Percentiles rank a stretch among this genome's conserved stretches.
phyloP scores from a whole-genome alignment of 306 rosid genomes.

The Rubus parviflorus region DNA sequence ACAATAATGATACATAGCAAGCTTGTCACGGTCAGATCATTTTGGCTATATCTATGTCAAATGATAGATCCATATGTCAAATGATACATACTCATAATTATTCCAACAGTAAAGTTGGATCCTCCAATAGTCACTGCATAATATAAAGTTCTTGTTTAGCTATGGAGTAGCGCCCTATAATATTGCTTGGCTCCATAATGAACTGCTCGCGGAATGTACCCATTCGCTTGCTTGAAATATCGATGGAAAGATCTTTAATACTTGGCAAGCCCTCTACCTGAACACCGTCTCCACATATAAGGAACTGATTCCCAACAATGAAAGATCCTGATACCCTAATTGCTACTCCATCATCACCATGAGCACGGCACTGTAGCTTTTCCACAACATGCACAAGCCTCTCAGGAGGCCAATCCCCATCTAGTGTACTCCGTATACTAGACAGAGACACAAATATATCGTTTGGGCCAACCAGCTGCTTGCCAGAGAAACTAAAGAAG shows the following conservation, averaged over 20 bases:
- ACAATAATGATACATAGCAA: not conserved
- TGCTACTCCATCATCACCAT: slow-evolving; percentile 77
- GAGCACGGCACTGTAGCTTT: slow-evolving; percentile 79
- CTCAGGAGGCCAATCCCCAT: slow-evolving; percentile 93
- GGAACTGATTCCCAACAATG: slow-evolving; percentile 84
- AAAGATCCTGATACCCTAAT: slow-evolving; percentile 91
- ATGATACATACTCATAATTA: not conserved
- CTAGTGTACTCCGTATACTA: slow-evolving; percentile 63
- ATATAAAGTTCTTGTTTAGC: slow-evolving; percentile 82
- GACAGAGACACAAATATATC: slow-evolving; percentile 58
- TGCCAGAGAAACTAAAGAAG: slow-evolving; percentile 67
- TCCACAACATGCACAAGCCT: slow-evolving; percentile 91
- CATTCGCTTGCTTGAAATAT: slow-evolving; percentile 74
- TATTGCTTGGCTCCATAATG: slow-evolving; percentile 65
- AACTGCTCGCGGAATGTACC: slow-evolving; percentile 90
- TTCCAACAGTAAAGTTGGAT: not conserved
- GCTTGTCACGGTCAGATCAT: not conserved
- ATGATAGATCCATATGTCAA: not conserved
- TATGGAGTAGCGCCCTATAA: slow-evolving; percentile 74
- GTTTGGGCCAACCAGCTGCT: slow-evolving; percentile 61
- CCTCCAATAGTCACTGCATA: slow-evolving; percentile 39
- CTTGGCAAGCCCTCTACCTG: slow-evolving; percentile 90
- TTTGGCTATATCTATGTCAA: not conserved
- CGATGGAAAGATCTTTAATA: slow-evolving; percentile 80
- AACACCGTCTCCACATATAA: slow-evolving; percentile 93